Evolutionary conservation across 192 early-diverging fungal genomes (phyloP), one percentile per base, ranked within the genome.

Genomic region (Phlyctochytrium planicorne): DNA sequence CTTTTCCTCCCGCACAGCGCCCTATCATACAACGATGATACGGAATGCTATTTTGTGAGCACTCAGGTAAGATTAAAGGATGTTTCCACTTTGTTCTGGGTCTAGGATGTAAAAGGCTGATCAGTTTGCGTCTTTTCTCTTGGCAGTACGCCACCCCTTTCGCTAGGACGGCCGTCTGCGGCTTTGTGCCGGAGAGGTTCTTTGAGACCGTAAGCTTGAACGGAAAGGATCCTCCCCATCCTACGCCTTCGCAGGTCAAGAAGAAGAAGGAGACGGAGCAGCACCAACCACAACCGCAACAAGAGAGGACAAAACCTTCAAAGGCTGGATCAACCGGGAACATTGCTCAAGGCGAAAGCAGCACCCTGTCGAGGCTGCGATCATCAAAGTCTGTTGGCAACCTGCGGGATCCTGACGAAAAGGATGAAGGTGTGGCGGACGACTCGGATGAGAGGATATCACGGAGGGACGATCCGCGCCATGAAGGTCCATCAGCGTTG

Each of bases 111-210:
- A 1, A 34, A 29, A 20, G 34, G 27, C 23, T 2, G 30, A 2
- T 33, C 30, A 50, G n/a, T n/a, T n/a, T n/a, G n/a, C n/a, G n/a
- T n/a, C n/a, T n/a, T n/a, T n/a, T n/a, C n/a, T n/a, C n/a, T n/a
- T n/a, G n/a, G n/a, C 40, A 82, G 71, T 82, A 77, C 59, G 77
- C 81, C 32, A 78, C 77, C 3, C 81, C 81, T 30, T 82, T 82
- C 60, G 63, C 81, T 16, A 52, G 79, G 31, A 79, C 73, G 1
- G 81, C 81, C 25, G 78, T 82, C 37, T 78, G 69, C 25, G 81
- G 81, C 17, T 71, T 79, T 34, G 81, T 82, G 1, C 81, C 81
- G 17, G 73, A 74, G 56, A 59, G 65, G 4, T 70, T 79, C 60
- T 82, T 82, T 73, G 77, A 75, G 47, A 40, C 68, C 16, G 81